Evolutionary conservation across 2,329 filamentous ascomycete species (phyloP), one percentile per base, ranked within the genome.

Genomic region (Verticillium nubilum): DNA sequence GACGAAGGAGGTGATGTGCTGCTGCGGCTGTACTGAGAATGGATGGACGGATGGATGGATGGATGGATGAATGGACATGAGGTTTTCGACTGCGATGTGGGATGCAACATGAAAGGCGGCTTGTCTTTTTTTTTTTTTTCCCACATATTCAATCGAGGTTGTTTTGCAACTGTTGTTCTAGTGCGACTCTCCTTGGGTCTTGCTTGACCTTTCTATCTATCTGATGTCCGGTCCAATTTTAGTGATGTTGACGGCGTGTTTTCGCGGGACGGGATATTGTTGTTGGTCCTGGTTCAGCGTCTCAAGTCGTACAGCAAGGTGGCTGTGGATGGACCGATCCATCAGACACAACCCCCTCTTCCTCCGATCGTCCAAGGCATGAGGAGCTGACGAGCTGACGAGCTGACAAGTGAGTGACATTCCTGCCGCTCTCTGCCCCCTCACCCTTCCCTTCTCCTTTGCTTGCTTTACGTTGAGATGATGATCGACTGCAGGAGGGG

Each of bases 91-190:
- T 47, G 17, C 42, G 19, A 47, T 47, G 42, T 47, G 42, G 42
- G 42, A 47, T 47, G 42, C 42, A 47, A 47, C 42, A 47, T 47
- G 42, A 23, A 23, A 47, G 42, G 42, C 42, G 42, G 42, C 42
- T 47, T 25, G 42, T 47, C 42, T 47, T 47, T 47, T 37, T 17
- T 37, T 47, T 47, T 47, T 37, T 37, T 37, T 47, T 47, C n/a
- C 64, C 65, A 66, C 69, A 68, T 63, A 62, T 67, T 66, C 63
- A 62, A 68, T 69, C 26, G 42, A 33, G 56, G 62, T 59, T 63
- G 67, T 56, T 58, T 54, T 13, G 19, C 42, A 7, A 47, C 42
- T 47, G 9, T 47, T 23, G 19, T 47, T 37, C 5, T 15, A 15
- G 33, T 37, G 33, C 33, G 33, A 37, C n/a, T 17, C 15, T 17